phyloP scores from a whole-genome alignment of 2,329 filamentous ascomycete genomes.

The Penicillium frequentans region DNA sequence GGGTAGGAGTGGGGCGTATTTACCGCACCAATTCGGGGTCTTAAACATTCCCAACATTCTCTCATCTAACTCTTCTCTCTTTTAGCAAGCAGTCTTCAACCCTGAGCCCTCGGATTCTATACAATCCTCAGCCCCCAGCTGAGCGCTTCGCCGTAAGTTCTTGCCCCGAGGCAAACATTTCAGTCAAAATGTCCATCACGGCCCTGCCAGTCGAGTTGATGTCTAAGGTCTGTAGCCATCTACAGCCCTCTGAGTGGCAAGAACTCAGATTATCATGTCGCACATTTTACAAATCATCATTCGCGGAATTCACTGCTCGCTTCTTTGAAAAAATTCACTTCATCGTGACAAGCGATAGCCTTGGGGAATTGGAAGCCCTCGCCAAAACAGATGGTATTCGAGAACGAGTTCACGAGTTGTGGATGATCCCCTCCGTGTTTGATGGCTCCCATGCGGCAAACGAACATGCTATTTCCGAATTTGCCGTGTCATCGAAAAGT shows the following conservation, averaged over 20 bases:
- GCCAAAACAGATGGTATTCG: neutral
- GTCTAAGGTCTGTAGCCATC: neutral
- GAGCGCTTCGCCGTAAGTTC: no score
- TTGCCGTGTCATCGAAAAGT: neutral
- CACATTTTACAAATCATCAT: neutral
- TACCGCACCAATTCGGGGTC: no score
- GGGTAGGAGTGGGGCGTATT: no score
- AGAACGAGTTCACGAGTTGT: neutral
- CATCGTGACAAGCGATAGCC: neutral
- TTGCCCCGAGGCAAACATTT: no score
- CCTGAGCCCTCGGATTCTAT: no score
- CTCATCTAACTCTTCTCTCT: no score
- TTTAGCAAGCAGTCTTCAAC: no score
- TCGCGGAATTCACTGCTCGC: neutral
- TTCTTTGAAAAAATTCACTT: neutral
- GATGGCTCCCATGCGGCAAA: neutral
- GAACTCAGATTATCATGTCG: neutral
- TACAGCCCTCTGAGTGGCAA: neutral
- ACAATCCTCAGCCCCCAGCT: no score
- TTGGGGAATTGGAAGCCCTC: neutral
- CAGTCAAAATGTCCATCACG: neutral
- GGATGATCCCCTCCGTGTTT: neutral
- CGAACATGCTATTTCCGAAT: neutral
- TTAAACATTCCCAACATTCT: neutral
- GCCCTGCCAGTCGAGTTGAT: neutral